A percentile compares a stretch with the other conserved stretches of the same genome.
phyloP scores from a whole-genome alignment of 495 filamentous ascomycete genomes.

The Aspergillus baeticus region DNA sequence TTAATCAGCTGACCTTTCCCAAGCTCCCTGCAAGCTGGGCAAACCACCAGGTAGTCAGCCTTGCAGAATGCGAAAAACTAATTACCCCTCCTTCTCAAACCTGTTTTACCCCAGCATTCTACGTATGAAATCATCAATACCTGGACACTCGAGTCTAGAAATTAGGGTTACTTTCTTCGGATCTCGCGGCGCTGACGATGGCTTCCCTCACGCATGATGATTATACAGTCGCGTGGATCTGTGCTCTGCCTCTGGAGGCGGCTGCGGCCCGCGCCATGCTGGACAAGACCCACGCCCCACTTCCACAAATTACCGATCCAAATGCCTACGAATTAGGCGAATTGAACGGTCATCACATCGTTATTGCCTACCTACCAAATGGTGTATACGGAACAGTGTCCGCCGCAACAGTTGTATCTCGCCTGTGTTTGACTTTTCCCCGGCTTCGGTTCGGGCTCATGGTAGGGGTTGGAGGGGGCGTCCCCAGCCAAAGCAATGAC shows the following conservation, averaged over 20 bases:
- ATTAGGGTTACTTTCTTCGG: too few species aligned
- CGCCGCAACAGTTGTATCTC: conserved; percentile 22
- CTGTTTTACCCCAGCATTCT: too few species aligned
- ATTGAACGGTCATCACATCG: conserved; percentile 30
- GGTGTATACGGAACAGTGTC: conserved; percentile 25
- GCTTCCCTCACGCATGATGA: too few species aligned
- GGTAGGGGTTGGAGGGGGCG: conserved; percentile 37
- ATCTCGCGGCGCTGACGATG: too few species aligned
- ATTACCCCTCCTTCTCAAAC: too few species aligned
- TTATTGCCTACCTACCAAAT: conserved; percentile 29
- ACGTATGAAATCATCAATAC: too few species aligned
- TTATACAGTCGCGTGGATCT: too few species aligned
- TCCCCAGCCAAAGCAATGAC: conserved; percentile 22
- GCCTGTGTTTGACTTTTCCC: conserved; percentile 24
- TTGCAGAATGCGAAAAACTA: too few species aligned
- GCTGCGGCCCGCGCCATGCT: conserved; percentile 28
- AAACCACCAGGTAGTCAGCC: too few species aligned
- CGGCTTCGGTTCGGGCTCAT: conserved; percentile 25
- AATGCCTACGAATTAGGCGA: conserved; percentile 35
- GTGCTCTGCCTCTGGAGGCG: conserved; percentile 20
- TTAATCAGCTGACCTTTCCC: too few species aligned
- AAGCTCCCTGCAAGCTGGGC: too few species aligned
- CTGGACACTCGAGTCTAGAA: too few species aligned
- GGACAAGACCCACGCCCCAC: conserved; percentile 23
- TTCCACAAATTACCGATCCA: conserved; percentile 15